Percentiles rank a stretch among this genome's conserved stretches.
Conservation (phyloP, 257 asterid genomes). For the Paraleonurus japonicus region DNA sequence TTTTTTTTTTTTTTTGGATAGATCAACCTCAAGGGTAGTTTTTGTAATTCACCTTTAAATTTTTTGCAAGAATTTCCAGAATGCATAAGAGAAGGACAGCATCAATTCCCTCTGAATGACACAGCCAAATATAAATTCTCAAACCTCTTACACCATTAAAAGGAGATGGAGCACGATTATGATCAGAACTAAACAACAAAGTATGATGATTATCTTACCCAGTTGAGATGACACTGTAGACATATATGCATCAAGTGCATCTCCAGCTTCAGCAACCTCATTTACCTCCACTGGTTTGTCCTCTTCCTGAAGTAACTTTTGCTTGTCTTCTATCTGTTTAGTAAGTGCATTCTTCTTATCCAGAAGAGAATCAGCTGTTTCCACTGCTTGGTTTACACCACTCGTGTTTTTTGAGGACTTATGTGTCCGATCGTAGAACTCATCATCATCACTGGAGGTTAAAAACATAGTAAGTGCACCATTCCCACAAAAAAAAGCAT, state of each 20-base stretch:
- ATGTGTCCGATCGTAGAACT: conserved; percentile 82
- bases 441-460: conserved; percentile 78
- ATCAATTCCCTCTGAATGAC: neutral
- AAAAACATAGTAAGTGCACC: conserved; percentile 29
- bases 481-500: conserved; percentile 4
- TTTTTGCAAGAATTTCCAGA: neutral
- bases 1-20: neutral
- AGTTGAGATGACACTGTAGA: conserved; percentile 86
- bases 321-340: conserved; percentile 64
- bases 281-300: conserved; percentile 36
- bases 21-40: neutral
- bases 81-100: neutral
- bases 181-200: neutral
- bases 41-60: neutral
- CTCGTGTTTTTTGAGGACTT: conserved; percentile 61
- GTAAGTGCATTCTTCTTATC: conserved; percentile 75
- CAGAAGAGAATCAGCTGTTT: conserved; percentile 96
- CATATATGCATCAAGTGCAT: conserved; percentile 96
- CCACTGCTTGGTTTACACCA: conserved; percentile 73
- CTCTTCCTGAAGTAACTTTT: conserved; percentile 53
- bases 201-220: conserved; percentile 46
- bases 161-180: neutral
- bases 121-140: neutral
- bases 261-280: conserved; percentile 63
- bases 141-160: neutral